Percentiles rank a stretch among this genome's conserved stretches.
phyloP scores from a whole-genome alignment of 441 rosid genomes.

The Melastoma candidum region DNA sequence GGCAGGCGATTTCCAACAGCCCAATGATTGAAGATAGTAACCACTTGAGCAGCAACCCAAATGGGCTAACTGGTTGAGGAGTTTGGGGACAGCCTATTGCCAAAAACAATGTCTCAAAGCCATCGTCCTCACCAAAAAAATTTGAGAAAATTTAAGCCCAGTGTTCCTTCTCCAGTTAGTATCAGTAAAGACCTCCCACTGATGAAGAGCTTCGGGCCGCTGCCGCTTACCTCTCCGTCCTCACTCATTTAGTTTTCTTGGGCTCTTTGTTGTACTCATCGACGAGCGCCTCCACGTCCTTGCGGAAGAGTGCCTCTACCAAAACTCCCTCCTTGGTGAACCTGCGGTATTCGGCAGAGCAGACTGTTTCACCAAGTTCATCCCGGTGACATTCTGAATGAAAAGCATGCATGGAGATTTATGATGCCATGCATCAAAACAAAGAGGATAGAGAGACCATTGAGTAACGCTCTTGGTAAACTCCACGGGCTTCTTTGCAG shows the following conservation, averaged over 20 bases:
- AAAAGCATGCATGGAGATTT: too few species aligned
- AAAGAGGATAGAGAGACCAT: conserved; percentile 45
- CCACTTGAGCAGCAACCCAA: too few species aligned
- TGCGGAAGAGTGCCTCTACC: conserved; percentile 86
- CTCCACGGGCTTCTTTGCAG: conserved; percentile 74
- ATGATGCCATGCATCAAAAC: too few species aligned
- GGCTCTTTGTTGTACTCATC: conserved; percentile 65
- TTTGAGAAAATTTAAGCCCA: background rate
- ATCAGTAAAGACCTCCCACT: conserved; percentile 1
- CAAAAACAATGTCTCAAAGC: too few species aligned
- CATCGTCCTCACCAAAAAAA: too few species aligned
- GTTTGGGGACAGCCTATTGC: too few species aligned
- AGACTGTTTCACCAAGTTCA: too few species aligned
- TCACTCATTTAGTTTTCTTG: conserved; percentile 66
- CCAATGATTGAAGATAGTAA: conserved; percentile 31
- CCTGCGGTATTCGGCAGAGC: conserved; percentile 28
- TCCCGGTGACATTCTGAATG: too few species aligned
- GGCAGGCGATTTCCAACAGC: conserved; percentile 28
- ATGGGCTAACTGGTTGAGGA: too few species aligned
- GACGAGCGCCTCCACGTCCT: conserved; percentile 64
- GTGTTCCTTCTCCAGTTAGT: conserved; percentile 20
- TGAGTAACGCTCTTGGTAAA: conserved; percentile 71
- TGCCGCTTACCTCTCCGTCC: too few species aligned
- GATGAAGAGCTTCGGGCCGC: conserved; percentile 6
- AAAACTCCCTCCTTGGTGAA: conserved; percentile 81